Conservation (phyloP, 768 basidiomycete genomes). For the Chalciporus pseudorubinellus region DNA sequence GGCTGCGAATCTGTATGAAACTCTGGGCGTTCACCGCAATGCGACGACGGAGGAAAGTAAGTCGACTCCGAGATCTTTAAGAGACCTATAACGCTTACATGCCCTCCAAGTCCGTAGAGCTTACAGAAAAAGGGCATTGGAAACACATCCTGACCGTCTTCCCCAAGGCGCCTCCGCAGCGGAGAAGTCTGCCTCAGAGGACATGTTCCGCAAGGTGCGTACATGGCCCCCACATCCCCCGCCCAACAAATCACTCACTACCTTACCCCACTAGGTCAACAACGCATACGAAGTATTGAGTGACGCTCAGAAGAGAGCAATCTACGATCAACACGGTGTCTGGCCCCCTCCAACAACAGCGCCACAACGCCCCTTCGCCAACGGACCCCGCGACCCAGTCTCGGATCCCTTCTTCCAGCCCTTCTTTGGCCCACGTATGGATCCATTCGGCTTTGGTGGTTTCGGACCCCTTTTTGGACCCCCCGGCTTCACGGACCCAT, state of each 20-base stretch:
- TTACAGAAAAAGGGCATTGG: slow-evolving; percentile 69
- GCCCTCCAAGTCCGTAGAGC: slow-evolving; percentile 61
- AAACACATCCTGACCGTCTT: slow-evolving; percentile 76
- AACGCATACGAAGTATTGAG: slow-evolving; percentile 77
- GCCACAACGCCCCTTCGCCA: slow-evolving; percentile 12
- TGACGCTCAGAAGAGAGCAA: slow-evolving; percentile 57
- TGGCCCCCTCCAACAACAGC: slow-evolving; percentile 63
- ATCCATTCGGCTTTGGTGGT: slow-evolving; percentile 27
- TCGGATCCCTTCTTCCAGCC: slow-evolving; percentile 17
- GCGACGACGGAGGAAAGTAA: slow-evolving; percentile 65
- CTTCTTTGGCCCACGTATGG: slow-evolving; percentile 26
- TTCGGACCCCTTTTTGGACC: slow-evolving; percentile 19
- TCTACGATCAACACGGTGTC: slow-evolving; percentile 68
- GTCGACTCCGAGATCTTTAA: slow-evolving; percentile 22
- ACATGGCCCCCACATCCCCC: slow-evolving; percentile 11
- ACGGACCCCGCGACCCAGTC: slow-evolving; percentile 18
- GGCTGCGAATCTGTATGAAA: slow-evolving; percentile 63
- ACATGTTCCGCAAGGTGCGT: slow-evolving; percentile 46
- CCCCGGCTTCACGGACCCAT: slow-evolving; percentile 65
- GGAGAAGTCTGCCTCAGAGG: slow-evolving; percentile 61
- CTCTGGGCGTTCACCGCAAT: slow-evolving; percentile 49
- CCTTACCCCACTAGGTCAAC: slow-evolving; percentile 48
- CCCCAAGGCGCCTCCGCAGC: slow-evolving; percentile 51
- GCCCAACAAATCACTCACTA: background rate
- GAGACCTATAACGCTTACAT: slow-evolving; percentile 6